Base-by-base conservation (phyloP, 345 rosid genomes). In the Citrus maxima region DNA sequence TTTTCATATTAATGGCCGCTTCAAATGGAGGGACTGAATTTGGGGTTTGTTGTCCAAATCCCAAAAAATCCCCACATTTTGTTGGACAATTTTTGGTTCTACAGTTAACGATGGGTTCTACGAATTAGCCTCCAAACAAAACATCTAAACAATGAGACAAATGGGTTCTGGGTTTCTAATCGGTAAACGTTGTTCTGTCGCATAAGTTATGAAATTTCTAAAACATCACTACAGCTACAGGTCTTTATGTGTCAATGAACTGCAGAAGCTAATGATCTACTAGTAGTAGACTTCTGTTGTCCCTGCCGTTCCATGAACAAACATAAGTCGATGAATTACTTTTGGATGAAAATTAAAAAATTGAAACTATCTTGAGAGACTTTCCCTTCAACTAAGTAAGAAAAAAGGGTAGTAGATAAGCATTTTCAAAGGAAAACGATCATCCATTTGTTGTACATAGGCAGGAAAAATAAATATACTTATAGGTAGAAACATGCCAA, bases 251-350 rank as follows among this genome's bases (percentile, higher is more conserved):
- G 42, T 38, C 42, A 38, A 38, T 38, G 42, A 7, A 66, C 54
- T 51, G 38, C 40, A 75, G 67, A 63, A 74, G 58, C 62, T 13
- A 62, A 97, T 93, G 75, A 97, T 91, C 88, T 97, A 98, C 84
- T 93, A 94, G 83, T 94, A 94, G 82, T 90, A 89, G 70, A 97
- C 98, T 89, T 97, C 99, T 58, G 99, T 98, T 7, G 99, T 94
- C 84, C 98, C 99, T 24, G 98, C 97, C 7, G 7, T 91, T 81
- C 94, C 98, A 82, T 98, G 98, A 76, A 97, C 90, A 86, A 98
- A 97, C 74, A 97, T 94, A 70, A 97, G 97, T 0, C 97, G 98
- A 66, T 98, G 93, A 83, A 94, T 96, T 68, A 81, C 90, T 89
- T 94, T 97, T 67, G 98, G 98, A 79, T 98, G 98, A 84, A 40